These are phyloP conservation scores for Groenewaldozyma sp. DNA, from an alignment of 1,139 yeast genomes.

Conservation along the genomic window DNA sequence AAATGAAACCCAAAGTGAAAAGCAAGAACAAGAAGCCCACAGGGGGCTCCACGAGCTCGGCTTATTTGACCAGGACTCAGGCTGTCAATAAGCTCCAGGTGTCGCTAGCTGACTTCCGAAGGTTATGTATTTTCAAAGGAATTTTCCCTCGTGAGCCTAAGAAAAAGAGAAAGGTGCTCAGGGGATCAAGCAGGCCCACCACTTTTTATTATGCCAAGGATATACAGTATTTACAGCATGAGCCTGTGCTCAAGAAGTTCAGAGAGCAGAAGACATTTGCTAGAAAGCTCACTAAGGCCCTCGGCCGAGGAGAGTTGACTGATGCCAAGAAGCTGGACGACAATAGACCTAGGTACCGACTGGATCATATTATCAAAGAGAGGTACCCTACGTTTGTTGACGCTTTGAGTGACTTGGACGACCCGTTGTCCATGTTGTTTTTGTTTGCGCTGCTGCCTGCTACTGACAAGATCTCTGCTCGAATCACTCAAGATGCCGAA, in stretches of 20 bases:
- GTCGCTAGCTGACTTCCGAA: constrained; percentile 94
- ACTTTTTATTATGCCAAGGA: constrained; percentile 93
- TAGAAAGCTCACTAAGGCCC: constrained; percentile 77
- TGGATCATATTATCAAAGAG: constrained; percentile 87
- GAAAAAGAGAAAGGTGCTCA: constrained; percentile 93
- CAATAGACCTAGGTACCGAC: constrained; percentile 72
- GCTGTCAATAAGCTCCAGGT: constrained; percentile 90
- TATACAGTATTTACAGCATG: constrained; percentile 89
- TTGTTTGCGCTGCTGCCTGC: constrained; percentile 93
- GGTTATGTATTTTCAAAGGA: constrained; percentile 95
- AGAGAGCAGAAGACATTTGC: constrained; percentile 95
- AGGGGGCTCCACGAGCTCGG: constrained; percentile 81
- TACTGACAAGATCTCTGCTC: constrained; percentile 69
- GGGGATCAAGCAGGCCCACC: constrained; percentile 92
- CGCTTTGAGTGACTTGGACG: constrained; percentile 88
- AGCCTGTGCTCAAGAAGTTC: constrained; percentile 84
- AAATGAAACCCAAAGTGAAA: neutral
- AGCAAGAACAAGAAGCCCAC: constrained; percentile 7
- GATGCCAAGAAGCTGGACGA: constrained; percentile 82
- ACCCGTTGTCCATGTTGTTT: constrained; percentile 90
- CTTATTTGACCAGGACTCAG: constrained; percentile 88
- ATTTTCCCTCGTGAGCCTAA: constrained; percentile 86
- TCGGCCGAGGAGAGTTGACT: constrained; percentile 84
- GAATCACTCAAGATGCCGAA: constrained; percentile 79
- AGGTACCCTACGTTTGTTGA: constrained; percentile 92